These are phyloP conservation scores for Nicotiana undulata DNA, from an alignment of 257 asterid genomes.

Conservation along the genomic window DNA sequence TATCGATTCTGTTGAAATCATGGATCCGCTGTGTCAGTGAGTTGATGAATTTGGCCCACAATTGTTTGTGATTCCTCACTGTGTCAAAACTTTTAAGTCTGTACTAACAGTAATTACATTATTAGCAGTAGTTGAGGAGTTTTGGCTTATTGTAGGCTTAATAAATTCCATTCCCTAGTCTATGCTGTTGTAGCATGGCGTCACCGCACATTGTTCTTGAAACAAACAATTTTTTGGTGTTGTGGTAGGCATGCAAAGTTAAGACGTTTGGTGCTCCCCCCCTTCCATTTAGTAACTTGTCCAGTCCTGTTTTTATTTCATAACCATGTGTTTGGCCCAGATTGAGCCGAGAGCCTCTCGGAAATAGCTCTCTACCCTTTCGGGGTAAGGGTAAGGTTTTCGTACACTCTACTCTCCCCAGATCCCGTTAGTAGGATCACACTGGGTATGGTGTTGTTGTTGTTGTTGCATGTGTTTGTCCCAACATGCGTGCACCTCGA, in stretches of 20 bases:
- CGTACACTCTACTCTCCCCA: too few relatives aligned
- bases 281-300: too few relatives aligned
- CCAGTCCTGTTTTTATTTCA: too few relatives aligned
- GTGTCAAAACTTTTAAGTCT: not conserved
- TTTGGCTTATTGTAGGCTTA: not conserved
- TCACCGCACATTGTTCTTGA: not conserved
- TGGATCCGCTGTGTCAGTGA: not conserved
- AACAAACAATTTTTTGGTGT: not conserved
- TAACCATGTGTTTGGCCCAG: accelerated
- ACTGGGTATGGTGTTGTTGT: too few relatives aligned
- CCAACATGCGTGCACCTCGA: too few relatives aligned
- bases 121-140: not conserved
- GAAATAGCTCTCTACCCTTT: too few relatives aligned
- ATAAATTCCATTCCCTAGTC: not conserved
- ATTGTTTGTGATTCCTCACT: not conserved
- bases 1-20: too few relatives aligned
- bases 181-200: not conserved
- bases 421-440: too few relatives aligned
- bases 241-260: not conserved
- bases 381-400: too few relatives aligned
- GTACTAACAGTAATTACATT: not conserved
- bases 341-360: too few relatives aligned
- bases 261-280: too few relatives aligned
- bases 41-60: conserved; percentile 13
- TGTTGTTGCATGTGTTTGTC: too few relatives aligned